A percentile compares a stretch with the other conserved stretches of the same genome.
These are phyloP conservation scores for Alternaria sp. DNA, from an alignment of 2,329 filamentous ascomycete species.

Conservation along the genomic window DNA sequence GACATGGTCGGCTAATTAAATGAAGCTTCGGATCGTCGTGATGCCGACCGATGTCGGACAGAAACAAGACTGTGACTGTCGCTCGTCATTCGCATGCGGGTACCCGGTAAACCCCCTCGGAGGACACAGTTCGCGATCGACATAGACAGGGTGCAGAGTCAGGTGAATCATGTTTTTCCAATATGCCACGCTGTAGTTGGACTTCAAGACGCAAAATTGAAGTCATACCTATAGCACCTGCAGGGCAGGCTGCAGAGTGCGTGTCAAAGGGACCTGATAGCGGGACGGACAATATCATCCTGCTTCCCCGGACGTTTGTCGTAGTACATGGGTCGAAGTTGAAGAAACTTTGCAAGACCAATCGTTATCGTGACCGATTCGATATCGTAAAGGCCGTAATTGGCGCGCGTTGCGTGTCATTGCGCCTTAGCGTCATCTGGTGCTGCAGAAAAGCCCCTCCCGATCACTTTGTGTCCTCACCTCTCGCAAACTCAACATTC, in stretches of 20 bases:
- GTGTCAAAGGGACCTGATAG: slow-evolving; percentile 16
- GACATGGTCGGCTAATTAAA: background rate
- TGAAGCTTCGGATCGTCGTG: slow-evolving; percentile 6
- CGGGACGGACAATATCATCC: slow-evolving; percentile 12
- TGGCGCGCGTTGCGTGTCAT: slow-evolving; percentile 7
- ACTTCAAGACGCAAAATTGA: background rate
- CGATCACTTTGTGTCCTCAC: slow-evolving; percentile 8
- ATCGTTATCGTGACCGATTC: slow-evolving; percentile 9
- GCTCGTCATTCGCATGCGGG: background rate
- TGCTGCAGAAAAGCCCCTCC: slow-evolving; percentile 9
- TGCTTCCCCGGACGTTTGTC: slow-evolving; percentile 6
- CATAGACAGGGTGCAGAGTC: background rate
- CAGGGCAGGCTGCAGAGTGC: slow-evolving; percentile 15
- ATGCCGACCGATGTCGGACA: slow-evolving; percentile 8
- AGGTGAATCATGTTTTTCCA: background rate
- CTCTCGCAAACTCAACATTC: slow-evolving; percentile 4
- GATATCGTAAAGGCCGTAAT: slow-evolving; percentile 2
- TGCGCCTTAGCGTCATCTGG: slow-evolving; percentile 8
- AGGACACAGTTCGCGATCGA: background rate
- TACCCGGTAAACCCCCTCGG: background rate
- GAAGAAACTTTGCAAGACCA: slow-evolving; percentile 7
- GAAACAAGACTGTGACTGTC: background rate
- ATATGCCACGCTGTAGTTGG: background rate
- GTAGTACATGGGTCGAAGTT: background rate
- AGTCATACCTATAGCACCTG: background rate